A percentile compares a stretch with the other conserved stretches of the same genome.
Evolutionary conservation across 1,284 basidiomycete genomes (phyloP).

Genomic region (Trichosporon sp.): DNA sequence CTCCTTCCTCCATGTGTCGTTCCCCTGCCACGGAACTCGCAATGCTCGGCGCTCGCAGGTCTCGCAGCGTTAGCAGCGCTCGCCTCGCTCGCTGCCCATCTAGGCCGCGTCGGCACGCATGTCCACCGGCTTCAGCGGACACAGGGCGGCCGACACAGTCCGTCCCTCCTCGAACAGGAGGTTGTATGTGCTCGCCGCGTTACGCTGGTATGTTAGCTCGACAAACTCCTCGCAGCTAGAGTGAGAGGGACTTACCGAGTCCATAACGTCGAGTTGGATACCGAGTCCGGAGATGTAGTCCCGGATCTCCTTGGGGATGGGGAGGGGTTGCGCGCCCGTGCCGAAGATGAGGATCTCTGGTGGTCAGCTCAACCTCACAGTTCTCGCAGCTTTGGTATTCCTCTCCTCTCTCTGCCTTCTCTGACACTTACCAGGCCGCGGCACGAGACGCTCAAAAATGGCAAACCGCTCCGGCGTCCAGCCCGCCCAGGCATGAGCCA

Average conservation of each 20-base stretch:
- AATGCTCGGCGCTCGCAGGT: too few relatives aligned
- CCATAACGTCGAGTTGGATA: conserved; percentile 91
- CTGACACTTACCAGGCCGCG: conserved; percentile 72
- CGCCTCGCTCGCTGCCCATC: too few relatives aligned
- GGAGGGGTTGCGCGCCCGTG: conserved; percentile 73
- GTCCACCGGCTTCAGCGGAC: conserved; percentile 64
- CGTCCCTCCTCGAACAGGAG: conserved; percentile 88
- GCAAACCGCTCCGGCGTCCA: conserved; percentile 76
- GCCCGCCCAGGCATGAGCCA: conserved; percentile 54
- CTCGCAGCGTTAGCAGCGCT: too few relatives aligned
- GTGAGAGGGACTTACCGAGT: conserved; percentile 69
- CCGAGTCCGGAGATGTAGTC: conserved; percentile 74
- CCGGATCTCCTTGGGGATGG: conserved; percentile 70
- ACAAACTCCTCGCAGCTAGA: too few relatives aligned
- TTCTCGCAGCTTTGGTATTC: too few relatives aligned
- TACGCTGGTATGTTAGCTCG: conserved; percentile 62
- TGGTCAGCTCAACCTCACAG: conserved; percentile 15
- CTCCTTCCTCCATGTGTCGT: not conserved
- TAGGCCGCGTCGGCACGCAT: conserved; percentile 16
- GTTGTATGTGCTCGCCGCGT: conserved; percentile 94
- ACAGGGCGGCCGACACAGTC: conserved; percentile 82
- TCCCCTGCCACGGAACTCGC: too few relatives aligned
- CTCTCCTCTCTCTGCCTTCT: too few relatives aligned
- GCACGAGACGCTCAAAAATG: conserved; percentile 77
- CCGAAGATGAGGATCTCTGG: conserved; percentile 87